These are phyloP conservation scores for Aspergillus quadrilineatus DNA, from an alignment of 2,329 filamentous ascomycete genomes.

Conservation along the genomic window DNA sequence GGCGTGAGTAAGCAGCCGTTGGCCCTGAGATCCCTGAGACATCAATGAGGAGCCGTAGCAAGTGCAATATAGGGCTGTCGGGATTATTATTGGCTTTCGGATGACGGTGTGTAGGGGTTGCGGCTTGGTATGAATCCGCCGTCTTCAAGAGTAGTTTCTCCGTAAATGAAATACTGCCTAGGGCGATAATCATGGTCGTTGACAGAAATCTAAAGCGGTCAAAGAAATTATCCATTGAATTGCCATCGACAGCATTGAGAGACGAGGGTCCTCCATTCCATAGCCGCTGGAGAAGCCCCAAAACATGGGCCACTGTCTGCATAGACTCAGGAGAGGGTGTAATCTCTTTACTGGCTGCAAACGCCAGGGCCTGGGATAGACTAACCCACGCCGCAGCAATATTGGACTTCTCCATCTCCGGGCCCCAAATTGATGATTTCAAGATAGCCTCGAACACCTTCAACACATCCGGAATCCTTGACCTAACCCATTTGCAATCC, in stretches of 20 bases:
- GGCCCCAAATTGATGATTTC: conserved; percentile 50
- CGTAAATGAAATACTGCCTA: conserved; percentile 53
- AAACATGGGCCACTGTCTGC: conserved; percentile 70
- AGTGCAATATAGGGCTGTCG: conserved; percentile 40
- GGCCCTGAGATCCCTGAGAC: conserved; percentile 20
- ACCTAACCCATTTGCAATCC: conserved; percentile 83
- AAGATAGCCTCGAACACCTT: conserved; percentile 56
- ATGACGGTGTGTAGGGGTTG: conserved; percentile 38
- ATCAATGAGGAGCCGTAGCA: conserved; percentile 36
- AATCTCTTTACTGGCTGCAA: conserved; percentile 76
- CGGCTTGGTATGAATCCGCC: conserved; percentile 55
- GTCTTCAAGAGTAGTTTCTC: conserved; percentile 52
- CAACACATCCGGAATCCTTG: conserved; percentile 67
- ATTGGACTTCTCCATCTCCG: conserved; percentile 40
- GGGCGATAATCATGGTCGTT: conserved; percentile 49
- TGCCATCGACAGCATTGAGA: conserved; percentile 31
- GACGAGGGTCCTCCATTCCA: conserved; percentile 60
- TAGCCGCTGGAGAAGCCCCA: conserved; percentile 66
- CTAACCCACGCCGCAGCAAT: conserved; percentile 62
- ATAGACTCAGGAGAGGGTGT: conserved; percentile 83
- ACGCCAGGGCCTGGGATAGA: conserved; percentile 61
- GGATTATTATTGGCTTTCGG: conserved; percentile 27
- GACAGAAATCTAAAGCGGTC: conserved; percentile 54
- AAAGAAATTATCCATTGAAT: conserved; percentile 42
- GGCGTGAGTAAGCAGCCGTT: conserved; percentile 26